Percentiles rank a stretch among this genome's conserved stretches.
phyloP scores from a whole-genome alignment of 1,284 basidiomycete species.

The Melampsora occidentalis region DNA sequence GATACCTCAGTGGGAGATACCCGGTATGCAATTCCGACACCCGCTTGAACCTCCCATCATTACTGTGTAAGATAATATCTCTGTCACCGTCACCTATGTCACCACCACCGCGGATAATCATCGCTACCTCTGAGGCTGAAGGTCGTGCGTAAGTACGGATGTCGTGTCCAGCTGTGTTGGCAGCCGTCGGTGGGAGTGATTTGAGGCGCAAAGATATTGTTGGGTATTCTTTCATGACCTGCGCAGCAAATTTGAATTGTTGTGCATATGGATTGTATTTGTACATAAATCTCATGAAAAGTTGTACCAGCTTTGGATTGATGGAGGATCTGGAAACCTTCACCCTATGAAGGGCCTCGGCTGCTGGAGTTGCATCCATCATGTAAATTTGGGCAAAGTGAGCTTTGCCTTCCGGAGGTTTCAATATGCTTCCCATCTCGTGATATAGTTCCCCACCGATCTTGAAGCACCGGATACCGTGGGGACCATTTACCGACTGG shows the following conservation, averaged over 20 bases:
- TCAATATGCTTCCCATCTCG: not conserved
- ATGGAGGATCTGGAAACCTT: not conserved
- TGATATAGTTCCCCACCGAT: not conserved
- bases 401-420: not conserved
- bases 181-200: too few species aligned
- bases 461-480: not conserved
- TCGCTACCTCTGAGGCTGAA: constrained; percentile 19
- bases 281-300: too few species aligned
- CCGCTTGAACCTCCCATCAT: not conserved
- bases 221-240: too few species aligned
- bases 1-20: constrained; percentile 11
- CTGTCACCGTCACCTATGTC: not conserved
- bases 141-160: too few species aligned
- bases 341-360: not conserved
- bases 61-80: constrained; percentile 3
- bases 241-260: too few species aligned
- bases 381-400: constrained; percentile 10
- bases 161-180: too few species aligned
- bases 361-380: not conserved
- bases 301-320: not conserved
- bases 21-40: constrained; percentile 1
- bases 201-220: too few species aligned
- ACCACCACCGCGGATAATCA: constrained; percentile 7
- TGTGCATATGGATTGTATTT: too few species aligned
- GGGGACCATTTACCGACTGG: too few species aligned